Base-by-base conservation (phyloP, 1,284 basidiomycete genomes). In the Tylopilus sp. region DNA sequence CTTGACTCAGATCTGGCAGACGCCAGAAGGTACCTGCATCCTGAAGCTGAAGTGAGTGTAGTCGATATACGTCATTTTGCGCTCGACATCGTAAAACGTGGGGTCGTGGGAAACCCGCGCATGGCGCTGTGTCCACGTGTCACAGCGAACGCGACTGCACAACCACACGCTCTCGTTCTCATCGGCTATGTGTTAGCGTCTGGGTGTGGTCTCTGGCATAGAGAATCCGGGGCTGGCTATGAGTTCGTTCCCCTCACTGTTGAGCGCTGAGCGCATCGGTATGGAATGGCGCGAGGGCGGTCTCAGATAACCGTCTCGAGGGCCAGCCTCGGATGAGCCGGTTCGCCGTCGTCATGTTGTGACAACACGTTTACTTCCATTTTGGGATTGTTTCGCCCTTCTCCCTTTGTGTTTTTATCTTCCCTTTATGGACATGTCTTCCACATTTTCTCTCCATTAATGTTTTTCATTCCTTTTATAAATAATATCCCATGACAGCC, bases 61-160 rank as follows among this genome's bases (percentile, higher is more conserved):
- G 28, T 42, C n/a, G 14, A 44, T 57, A 54, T 61, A 69, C 68
- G 66, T 67, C 65, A 72, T 60, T 54, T 49, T 45, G 39, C 51
- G 50, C 65, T 68, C 66, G 69, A 73, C 73, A 71, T 69, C 70
- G 79, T 60, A 66, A 73, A 83, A 82, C 81, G 80, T 81, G 80
- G 77, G 67, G 68, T 59, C 72, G 76, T 75, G 77, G 68, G 75
- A 73, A 70, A 56, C 39, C 20, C 35, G 35, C 48, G 48, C 49
- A 50, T 46, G 48, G 50, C 61, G 64, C 50, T 48, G 45, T 26
- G 28, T 39, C 46, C 60, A 58, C 61, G 54, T 61, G 57, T 41
- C 21, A 24, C 44, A 12, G 24, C 15, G 48, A 26, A 35, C 33
- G n/a, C 40, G n/a, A 36, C 28, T 38, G 30, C 20, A 48, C 31